Evolutionary conservation across 2,329 filamentous ascomycete genomes (phyloP), one percentile per base, ranked within the genome.

Genomic region (Myriosclerotinia duriaeana): DNA sequence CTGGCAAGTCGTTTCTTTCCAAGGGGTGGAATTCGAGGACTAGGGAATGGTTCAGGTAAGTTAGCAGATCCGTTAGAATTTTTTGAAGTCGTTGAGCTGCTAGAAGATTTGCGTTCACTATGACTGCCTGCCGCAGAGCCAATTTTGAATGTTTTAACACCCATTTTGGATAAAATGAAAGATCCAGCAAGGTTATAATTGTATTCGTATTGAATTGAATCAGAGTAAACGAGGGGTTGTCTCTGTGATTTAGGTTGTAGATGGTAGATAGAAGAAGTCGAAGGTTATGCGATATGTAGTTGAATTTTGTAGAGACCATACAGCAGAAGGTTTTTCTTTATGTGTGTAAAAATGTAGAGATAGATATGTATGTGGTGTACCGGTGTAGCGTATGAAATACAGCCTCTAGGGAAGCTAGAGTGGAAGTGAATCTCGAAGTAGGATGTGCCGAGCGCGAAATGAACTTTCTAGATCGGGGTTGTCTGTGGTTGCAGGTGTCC

Each of bases 21-120:
- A 64, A 68, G 69, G 26, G 67, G 59, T 58, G 61, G 55, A n/a
- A 65, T 55, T 55, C 63, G 69, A 50, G 67, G 65, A 70, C 73
- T 74, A 72, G 70, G 73, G 69, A 72, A 72, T 34, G 78, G 78
- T 77, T 79, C 78, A 72, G 78, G 70, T 9, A 72, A 52, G 67
- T 76, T 72, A 76, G 75, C 73, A 73, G 67, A 64, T 54, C 66
- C 67, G 53, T 65, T 52, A 46, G 65, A 71, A 66, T 59, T 69
- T 34, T 53, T 67, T 65, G 67, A 69, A 66, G 53, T 46, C 44
- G 64, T 67, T 54, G 69, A 69, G 36, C 53, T 55, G 52, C 26
- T 54, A 63, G 68, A 65, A 68, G 50, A 44, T 63, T 38, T 64
- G 48, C 50, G 59, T 7, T 40, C 38, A 42, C 42, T 66, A 40